Percentiles rank a stretch among this genome's conserved stretches.
Evolutionary conservation across 495 filamentous ascomycete genomes (phyloP).

Genomic region (Podospora fimiseda): DNA sequence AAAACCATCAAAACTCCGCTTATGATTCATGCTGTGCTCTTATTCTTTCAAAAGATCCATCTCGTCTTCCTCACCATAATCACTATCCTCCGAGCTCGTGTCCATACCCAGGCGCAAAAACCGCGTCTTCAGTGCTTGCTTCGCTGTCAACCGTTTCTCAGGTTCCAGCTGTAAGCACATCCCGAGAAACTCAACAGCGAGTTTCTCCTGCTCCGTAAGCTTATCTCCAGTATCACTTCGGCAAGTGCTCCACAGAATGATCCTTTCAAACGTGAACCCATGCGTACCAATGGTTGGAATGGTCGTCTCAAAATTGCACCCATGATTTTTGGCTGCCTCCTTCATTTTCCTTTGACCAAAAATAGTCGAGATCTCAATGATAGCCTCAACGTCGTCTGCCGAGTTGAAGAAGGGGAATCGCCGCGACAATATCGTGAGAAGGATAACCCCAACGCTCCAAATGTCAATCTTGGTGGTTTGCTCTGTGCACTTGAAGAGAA

Average conservation of each 20-base stretch:
- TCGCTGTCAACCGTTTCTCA: conserved; percentile 60
- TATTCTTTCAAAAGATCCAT: conserved; percentile 39
- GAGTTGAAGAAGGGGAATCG: conserved; percentile 98
- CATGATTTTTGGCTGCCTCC: conserved; percentile 72
- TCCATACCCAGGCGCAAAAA: conserved; percentile 52
- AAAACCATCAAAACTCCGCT: conserved; percentile 7
- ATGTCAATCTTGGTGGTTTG: conserved; percentile 96
- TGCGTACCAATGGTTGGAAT: conserved; percentile 81
- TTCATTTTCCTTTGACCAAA: conserved; percentile 85
- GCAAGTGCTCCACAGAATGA: conserved; percentile 85
- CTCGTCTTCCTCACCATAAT: conserved; percentile 35
- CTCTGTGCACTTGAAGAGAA: conserved; percentile 93
- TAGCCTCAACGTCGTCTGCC: conserved; percentile 90
- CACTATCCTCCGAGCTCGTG: conserved; percentile 3
- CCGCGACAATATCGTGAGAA: conserved; percentile 80
- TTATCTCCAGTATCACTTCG: conserved; percentile 41
- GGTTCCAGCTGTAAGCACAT: conserved; percentile 71
- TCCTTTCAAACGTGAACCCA: conserved; percentile 83
- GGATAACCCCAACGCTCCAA: conserved; percentile 92
- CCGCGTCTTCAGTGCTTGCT: conserved; percentile 65
- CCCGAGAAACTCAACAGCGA: conserved; percentile 59
- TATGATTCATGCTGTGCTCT: background rate
- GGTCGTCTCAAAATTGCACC: conserved; percentile 77
- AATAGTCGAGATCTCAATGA: conserved; percentile 94
- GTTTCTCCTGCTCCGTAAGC: conserved; percentile 55